These are phyloP conservation scores for Barnettozyma salicaria DNA, from an alignment of 805 yeast genomes.

Conservation along the genomic window DNA sequence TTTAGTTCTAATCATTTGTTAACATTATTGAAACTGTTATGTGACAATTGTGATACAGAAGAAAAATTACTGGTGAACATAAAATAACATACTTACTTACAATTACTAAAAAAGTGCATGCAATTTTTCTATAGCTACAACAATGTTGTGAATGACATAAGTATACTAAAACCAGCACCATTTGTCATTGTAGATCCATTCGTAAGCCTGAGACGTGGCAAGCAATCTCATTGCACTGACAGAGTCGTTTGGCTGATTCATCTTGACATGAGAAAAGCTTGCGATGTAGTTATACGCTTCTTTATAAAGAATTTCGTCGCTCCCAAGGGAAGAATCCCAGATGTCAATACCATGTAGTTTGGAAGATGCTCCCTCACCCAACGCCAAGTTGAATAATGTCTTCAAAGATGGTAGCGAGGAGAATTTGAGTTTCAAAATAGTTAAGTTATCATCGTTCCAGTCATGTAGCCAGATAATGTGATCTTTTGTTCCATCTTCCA, in stretches of 20 bases:
- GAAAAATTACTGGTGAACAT: too few relatives aligned
- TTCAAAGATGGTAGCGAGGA: constrained; percentile 21
- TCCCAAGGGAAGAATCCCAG: constrained; percentile 34
- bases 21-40: too few relatives aligned
- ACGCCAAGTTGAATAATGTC: constrained; percentile 28
- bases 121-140: too few relatives aligned
- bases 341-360: constrained; percentile 27
- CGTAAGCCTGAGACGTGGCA: constrained; percentile 19
- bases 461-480: constrained; percentile 43
- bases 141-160: too few relatives aligned
- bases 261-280: constrained; percentile 8
- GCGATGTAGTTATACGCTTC: constrained; percentile 10
- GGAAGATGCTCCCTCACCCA: constrained; percentile 29
- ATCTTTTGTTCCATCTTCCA: constrained; percentile 20
- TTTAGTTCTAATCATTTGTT: too few relatives aligned
- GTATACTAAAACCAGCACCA: constrained; percentile 41
- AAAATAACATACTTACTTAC: too few relatives aligned
- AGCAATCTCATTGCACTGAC: constrained; percentile 36
- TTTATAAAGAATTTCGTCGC: not conserved
- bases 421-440: constrained; percentile 19
- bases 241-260: constrained; percentile 31
- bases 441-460: constrained; percentile 30
- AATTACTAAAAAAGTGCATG: too few relatives aligned
- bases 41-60: too few relatives aligned
- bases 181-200: constrained; percentile 41